Conservation (phyloP, 2,329 filamentous ascomycete genomes). For the Coniella lustricola region DNA sequence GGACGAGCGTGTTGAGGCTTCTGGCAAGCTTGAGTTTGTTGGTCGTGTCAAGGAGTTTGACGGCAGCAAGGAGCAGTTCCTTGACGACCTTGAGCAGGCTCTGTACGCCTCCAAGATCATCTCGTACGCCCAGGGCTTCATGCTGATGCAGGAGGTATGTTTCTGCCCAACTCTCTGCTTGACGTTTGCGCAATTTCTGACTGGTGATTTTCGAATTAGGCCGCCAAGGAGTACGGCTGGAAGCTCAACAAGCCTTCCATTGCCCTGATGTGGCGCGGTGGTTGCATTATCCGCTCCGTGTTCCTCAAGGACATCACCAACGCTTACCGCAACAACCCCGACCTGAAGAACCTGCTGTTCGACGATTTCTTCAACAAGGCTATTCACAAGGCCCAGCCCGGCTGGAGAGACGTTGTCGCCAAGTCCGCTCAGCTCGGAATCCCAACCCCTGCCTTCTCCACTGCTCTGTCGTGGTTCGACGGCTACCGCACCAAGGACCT, state of each 20-base stretch:
- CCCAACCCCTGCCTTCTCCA: conserved; percentile 92
- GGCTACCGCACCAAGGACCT: conserved; percentile 96
- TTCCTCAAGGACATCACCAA: conserved; percentile 99
- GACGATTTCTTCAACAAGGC: conserved; percentile 99
- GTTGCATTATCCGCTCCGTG: conserved; percentile 99
- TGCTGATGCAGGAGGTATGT: conserved; percentile 95
- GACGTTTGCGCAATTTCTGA: conserved; percentile 14
- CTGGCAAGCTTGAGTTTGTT: conserved; percentile 63
- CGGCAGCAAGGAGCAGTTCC: conserved; percentile 87
- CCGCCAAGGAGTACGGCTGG: conserved; percentile 92
- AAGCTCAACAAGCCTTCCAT: conserved; percentile 99
- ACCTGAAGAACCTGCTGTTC: conserved; percentile 97
- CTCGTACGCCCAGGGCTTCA: conserved; percentile 99
- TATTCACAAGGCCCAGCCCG: conserved; percentile 90
- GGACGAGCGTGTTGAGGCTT: conserved; percentile 80
- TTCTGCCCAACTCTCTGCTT: not conserved
- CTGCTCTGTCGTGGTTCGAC: conserved; percentile 96
- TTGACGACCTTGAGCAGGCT: conserved; percentile 96
- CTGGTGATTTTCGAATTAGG: conserved; percentile 43
- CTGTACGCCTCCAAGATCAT: conserved; percentile 99
- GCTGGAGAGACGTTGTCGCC: conserved; percentile 86
- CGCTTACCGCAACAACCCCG: conserved; percentile 88
- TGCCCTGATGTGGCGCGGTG: conserved; percentile 99
- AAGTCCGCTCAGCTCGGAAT: conserved; percentile 93
- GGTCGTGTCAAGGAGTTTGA: conserved; percentile 75